These are phyloP conservation scores for Solanum chaucha DNA, from an alignment of 257 asterid species.

Conservation along the genomic window DNA sequence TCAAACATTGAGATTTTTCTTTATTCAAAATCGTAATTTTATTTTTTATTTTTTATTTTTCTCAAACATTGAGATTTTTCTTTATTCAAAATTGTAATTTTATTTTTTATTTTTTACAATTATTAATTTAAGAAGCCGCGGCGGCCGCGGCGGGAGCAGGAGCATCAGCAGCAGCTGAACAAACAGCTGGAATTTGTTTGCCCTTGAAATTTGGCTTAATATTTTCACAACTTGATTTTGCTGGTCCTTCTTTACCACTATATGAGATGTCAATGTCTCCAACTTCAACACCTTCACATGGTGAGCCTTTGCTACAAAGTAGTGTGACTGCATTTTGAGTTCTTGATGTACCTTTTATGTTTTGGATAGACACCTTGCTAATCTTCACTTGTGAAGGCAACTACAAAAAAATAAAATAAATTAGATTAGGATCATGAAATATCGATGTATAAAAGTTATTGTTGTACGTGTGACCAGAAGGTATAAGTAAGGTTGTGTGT, in stretches of 20 bases:
- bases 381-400: constrained; percentile 22
- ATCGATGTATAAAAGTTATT: neutral
- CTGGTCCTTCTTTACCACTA: constrained; percentile 15
- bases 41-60: no score
- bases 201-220: constrained; percentile 16
- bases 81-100: neutral
- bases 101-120: neutral
- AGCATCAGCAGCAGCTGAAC: neutral
- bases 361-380: constrained; percentile 13
- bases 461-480: neutral
- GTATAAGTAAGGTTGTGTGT: neutral
- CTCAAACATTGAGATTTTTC: neutral
- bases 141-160: neutral
- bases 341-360: constrained; percentile 24
- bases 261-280: constrained; percentile 15
- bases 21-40: neutral
- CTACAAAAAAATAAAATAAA: neutral
- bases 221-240: constrained; percentile 20
- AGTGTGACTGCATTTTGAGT: constrained; percentile 7
- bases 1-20: neutral
- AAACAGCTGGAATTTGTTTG: constrained; percentile 9
- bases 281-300: constrained; percentile 21
- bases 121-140: neutral
- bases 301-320: constrained; percentile 15
- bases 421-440: neutral